phyloP scores from a whole-genome alignment of 2,329 filamentous ascomycete species.

The Knoxdaviesia capensis region DNA sequence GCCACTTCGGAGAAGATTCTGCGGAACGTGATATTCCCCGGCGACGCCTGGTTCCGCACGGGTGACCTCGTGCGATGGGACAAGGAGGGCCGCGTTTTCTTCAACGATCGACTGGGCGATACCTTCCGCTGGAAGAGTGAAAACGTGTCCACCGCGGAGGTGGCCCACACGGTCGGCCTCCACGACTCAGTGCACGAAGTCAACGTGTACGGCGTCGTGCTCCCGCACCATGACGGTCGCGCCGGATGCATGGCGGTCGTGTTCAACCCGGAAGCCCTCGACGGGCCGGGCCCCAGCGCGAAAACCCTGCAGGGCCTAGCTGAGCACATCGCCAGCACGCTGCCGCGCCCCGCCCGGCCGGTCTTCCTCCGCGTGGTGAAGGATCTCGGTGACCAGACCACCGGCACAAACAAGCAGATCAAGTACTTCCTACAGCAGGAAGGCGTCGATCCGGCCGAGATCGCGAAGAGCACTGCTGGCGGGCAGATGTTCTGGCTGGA shows the following conservation, averaged over 20 bases:
- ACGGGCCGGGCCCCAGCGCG: conserved; percentile 19
- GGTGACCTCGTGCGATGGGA: conserved; percentile 67
- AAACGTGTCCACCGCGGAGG: conserved; percentile 65
- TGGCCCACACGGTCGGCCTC: conserved; percentile 50
- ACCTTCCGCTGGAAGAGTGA: conserved; percentile 59
- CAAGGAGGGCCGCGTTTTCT: conserved; percentile 50
- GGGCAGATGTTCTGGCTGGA: conserved; percentile 45
- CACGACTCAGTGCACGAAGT: conserved; percentile 52
- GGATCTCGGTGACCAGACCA: conserved; percentile 38
- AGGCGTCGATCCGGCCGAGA: conserved; percentile 43
- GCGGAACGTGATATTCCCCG: conserved; percentile 49
- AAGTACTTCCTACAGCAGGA: conserved; percentile 54
- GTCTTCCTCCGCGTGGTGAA: conserved; percentile 53
- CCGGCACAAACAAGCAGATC: conserved; percentile 79
- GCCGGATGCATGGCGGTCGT: conserved; percentile 62
- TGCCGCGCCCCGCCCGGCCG: conserved; percentile 60
- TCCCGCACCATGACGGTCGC: conserved; percentile 66
- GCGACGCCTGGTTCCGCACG: conserved; percentile 66
- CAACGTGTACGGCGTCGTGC: conserved; percentile 66
- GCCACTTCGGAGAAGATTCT: conserved; percentile 59
- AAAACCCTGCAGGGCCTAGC: conserved; percentile 38
- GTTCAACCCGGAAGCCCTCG: conserved; percentile 21
- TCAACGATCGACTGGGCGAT: conserved; percentile 63
- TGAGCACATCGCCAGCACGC: conserved; percentile 27
- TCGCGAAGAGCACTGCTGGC: conserved; percentile 6